Percentiles rank a stretch among this genome's conserved stretches.
phyloP scores from a whole-genome alignment of 2,329 filamentous ascomycete species.

The Fusarium sp. region DNA sequence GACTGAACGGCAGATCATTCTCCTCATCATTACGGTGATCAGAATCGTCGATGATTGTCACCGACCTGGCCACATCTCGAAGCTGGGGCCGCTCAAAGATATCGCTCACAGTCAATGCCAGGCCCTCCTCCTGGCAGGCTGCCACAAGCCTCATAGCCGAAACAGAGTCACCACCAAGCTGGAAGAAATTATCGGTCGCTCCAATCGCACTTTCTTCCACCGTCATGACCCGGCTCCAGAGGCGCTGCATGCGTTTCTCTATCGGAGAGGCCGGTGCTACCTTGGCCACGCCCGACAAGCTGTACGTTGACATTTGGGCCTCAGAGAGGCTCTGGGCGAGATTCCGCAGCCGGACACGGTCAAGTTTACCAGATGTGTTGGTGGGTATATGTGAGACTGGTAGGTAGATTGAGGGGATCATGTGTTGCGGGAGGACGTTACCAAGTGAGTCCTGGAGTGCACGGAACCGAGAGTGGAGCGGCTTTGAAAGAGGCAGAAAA shows the following conservation, averaged over 20 bases:
- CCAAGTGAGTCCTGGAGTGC: constrained; percentile 10
- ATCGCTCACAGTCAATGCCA: constrained; percentile 10
- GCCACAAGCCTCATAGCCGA: constrained; percentile 9
- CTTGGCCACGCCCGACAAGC: constrained; percentile 4
- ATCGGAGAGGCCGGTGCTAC: neutral
- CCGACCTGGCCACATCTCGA: constrained; percentile 9
- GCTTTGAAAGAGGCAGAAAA: constrained; percentile 9
- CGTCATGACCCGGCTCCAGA: constrained; percentile 5
- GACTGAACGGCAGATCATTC: constrained; percentile 8
- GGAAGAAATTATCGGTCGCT: constrained; percentile 11
- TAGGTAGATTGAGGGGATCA: constrained; percentile 5
- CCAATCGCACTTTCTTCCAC: constrained; percentile 7
- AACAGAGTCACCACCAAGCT: constrained; percentile 5
- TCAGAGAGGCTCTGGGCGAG: constrained; percentile 5
- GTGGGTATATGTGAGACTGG: constrained; percentile 6
- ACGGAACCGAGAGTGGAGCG: constrained; percentile 5
- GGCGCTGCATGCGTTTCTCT: constrained; percentile 5
- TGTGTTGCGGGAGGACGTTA: constrained; percentile 5
- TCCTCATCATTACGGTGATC: constrained; percentile 4
- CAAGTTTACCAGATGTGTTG: constrained; percentile 8
- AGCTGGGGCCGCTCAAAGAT: constrained; percentile 9
- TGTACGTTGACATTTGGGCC: constrained; percentile 4
- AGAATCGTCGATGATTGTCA: constrained; percentile 8
- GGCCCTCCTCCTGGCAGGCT: constrained; percentile 4
- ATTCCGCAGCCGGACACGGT: constrained; percentile 4